Conservation (phyloP, 768 basidiomycete species). For the Austroboletus festivus region DNA sequence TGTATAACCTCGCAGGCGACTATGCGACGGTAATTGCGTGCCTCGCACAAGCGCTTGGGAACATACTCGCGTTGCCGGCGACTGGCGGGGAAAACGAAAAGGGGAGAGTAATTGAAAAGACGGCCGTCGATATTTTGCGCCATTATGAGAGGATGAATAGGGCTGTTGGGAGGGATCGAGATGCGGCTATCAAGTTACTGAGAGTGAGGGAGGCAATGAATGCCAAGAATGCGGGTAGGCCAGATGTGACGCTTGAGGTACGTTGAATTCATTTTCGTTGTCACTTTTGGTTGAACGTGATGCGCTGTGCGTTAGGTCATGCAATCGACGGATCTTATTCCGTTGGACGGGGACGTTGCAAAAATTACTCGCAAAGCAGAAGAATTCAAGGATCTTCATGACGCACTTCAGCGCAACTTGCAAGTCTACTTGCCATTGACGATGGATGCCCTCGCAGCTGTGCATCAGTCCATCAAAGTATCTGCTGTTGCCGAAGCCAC, state of each 20-base stretch:
- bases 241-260: conserved; percentile 82
- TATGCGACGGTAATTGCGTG: conserved; percentile 84
- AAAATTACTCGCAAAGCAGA: conserved; percentile 85
- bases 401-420: conserved; percentile 85
- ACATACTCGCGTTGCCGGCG: conserved; percentile 65
- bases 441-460: conserved; percentile 86
- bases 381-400: conserved; percentile 84
- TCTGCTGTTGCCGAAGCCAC: conserved; percentile 71
- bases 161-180: conserved; percentile 67
- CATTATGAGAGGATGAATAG: conserved; percentile 77
- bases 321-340: conserved; percentile 84
- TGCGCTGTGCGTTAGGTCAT: conserved; percentile 53
- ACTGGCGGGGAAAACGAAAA: conserved; percentile 54
- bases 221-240: conserved; percentile 65
- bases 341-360: conserved; percentile 79
- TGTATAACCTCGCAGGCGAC: conserved; percentile 93
- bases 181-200: conserved; percentile 72
- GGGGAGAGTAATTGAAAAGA: conserved; percentile 63
- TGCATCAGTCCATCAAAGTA: conserved; percentile 74
- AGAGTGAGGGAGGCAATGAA: conserved; percentile 79
- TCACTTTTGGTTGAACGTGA: not conserved
- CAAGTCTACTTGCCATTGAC: conserved; percentile 84
- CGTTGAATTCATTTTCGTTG: conserved; percentile 23
- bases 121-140: conserved; percentile 73
- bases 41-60: conserved; percentile 84